These are phyloP conservation scores for Chaetoceros tenuissimus DNA, from an alignment of 108 stramenopile species.

Conservation along the genomic window DNA sequence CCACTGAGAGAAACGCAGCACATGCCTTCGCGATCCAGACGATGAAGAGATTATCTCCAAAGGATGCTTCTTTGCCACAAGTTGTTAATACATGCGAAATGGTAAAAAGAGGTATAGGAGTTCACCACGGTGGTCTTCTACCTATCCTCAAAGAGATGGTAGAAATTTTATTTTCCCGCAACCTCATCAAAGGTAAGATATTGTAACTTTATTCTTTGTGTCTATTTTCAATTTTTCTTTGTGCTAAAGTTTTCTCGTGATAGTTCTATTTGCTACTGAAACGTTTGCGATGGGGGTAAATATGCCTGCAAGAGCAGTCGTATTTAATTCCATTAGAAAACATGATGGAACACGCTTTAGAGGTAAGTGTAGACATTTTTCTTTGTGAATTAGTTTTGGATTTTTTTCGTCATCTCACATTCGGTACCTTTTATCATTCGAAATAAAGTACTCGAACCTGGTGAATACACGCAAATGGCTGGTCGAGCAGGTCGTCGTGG, in stretches of 20 bases:
- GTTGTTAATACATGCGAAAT: constrained; percentile 76
- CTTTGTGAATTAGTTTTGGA: neutral
- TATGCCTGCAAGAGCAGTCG: constrained; percentile 95
- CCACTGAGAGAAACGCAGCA: constrained; percentile 57
- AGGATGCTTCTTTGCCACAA: constrained; percentile 87
- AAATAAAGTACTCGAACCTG: constrained; percentile 8
- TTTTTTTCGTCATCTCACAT: too few relatives aligned
- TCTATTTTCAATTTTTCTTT: neutral
- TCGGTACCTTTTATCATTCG: too few relatives aligned
- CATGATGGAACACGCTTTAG: constrained; percentile 91
- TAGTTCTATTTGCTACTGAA: constrained; percentile 94
- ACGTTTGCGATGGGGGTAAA: constrained; percentile 99
- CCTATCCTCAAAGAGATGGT: constrained; percentile 94
- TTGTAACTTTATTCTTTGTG: neutral
- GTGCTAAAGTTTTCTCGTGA: constrained; percentile 4
- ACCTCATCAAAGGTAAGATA: constrained; percentile 65
- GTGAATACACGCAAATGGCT: constrained; percentile 98
- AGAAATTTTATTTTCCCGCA: constrained; percentile 91
- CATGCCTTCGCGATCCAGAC: constrained; percentile 73
- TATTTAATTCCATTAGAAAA: constrained; percentile 92
- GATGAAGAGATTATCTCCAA: constrained; percentile 70
- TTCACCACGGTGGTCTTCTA: constrained; percentile 73
- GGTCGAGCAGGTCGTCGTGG: constrained; percentile 96
- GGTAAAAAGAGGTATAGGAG: constrained; percentile 89
- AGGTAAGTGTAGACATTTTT: constrained; percentile 43